phyloP scores from a whole-genome alignment of 2,329 filamentous ascomycete species.

The Clonostachys sp. region DNA sequence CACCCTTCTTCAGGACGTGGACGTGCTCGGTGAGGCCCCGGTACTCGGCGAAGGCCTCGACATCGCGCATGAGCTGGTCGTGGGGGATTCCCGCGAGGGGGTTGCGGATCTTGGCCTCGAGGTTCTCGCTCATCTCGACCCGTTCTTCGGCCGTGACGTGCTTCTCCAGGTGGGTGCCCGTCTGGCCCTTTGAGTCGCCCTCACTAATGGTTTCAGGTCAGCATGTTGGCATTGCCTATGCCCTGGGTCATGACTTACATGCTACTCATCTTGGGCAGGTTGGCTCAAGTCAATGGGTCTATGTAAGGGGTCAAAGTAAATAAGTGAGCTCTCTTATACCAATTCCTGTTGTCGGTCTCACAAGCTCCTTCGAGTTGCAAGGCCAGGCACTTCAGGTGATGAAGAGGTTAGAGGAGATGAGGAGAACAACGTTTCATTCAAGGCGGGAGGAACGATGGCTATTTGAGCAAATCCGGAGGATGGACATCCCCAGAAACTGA shows the following conservation, averaged over 20 bases:
- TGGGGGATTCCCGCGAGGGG: conserved; percentile 44
- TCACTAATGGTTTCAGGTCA: not conserved
- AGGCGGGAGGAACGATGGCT: too few relatives aligned
- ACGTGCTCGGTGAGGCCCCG: conserved; percentile 56
- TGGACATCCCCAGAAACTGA: too few relatives aligned
- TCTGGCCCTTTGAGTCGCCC: conserved; percentile 1
- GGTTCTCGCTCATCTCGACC: conserved; percentile 28
- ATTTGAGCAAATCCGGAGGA: too few relatives aligned
- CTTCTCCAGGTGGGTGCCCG: conserved; percentile 15
- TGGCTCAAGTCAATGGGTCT: not conserved
- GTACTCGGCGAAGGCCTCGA: conserved; percentile 52
- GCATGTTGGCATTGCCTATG: not conserved
- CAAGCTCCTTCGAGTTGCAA: too few relatives aligned
- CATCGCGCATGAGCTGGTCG: conserved; percentile 49
- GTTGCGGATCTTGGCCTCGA: conserved; percentile 37
- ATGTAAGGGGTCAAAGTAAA: too few relatives aligned
- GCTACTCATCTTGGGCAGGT: not conserved
- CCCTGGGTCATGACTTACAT: not conserved
- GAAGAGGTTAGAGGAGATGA: too few relatives aligned
- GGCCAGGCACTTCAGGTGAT: too few relatives aligned
- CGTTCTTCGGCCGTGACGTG: conserved; percentile 18
- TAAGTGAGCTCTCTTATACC: too few relatives aligned
- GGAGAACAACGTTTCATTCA: too few relatives aligned
- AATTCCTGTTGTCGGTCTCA: too few relatives aligned
- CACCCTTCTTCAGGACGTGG: conserved; percentile 52